phyloP scores from a whole-genome alignment of 305 asterid genomes.

The Plantago coronopus region DNA sequence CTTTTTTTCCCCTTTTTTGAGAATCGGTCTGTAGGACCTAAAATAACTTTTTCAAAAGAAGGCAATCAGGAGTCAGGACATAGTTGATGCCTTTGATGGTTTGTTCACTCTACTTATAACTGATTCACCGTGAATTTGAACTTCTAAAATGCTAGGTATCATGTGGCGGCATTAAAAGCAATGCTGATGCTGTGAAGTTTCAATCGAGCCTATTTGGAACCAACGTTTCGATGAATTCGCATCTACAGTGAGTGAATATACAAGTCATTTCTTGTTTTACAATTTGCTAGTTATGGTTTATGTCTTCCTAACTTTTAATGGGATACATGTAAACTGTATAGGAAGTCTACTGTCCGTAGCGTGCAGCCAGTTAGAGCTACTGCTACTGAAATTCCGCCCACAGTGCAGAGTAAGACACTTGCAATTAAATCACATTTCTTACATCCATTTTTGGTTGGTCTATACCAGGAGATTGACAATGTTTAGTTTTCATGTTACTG shows the following conservation, averaged over 20 bases:
- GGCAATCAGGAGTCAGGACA: too few species aligned
- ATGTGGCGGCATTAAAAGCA: slow-evolving; percentile 24
- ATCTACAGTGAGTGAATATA: slow-evolving; percentile 48
- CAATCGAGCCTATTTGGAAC: slow-evolving; percentile 52
- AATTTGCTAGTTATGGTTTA: slow-evolving; percentile 2
- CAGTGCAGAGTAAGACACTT: slow-evolving; percentile 51
- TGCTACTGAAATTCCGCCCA: slow-evolving; percentile 77
- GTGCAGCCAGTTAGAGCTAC: slow-evolving; percentile 69
- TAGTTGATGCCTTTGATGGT: too few species aligned
- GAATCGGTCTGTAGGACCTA: too few species aligned
- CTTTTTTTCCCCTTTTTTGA: too few species aligned
- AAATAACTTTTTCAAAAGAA: too few species aligned
- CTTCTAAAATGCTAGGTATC: slow-evolving; percentile 30
- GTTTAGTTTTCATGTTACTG: slow-evolving; percentile 18
- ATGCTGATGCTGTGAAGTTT: slow-evolving; percentile 40
- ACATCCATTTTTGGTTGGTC: slow-evolving; percentile 13
- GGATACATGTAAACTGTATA: slow-evolving; percentile 23
- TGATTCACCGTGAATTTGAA: neutral
- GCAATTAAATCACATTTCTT: neutral
- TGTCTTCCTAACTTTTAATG: slow-evolving; percentile 16
- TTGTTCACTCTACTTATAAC: too few species aligned
- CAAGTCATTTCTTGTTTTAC: neutral
- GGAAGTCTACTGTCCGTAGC: slow-evolving; percentile 37
- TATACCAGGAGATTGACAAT: slow-evolving; percentile 24
- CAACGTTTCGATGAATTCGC: slow-evolving; percentile 33